Conservation (phyloP, 192 early-diverging fungal species). For the Phycomyces blakesleeanus region DNA sequence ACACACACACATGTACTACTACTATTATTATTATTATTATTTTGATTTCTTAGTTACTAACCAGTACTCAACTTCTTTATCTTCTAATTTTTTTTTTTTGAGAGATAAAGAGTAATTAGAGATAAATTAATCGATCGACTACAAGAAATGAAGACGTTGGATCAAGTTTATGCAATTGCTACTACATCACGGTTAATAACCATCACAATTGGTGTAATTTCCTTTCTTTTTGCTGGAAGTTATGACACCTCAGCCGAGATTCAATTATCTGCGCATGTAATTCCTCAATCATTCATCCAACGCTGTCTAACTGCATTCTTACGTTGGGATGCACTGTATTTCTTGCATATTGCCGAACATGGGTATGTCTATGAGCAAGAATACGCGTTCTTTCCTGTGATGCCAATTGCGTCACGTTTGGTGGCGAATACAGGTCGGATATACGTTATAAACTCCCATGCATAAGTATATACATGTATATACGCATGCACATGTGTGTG, state of each 20-base stretch:
- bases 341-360: conserved; percentile 68
- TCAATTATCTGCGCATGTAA: neutral
- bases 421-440: conserved; percentile 43
- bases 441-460: too few relatives aligned
- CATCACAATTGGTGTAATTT: neutral
- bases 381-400: conserved; percentile 83
- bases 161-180: conserved; percentile 13
- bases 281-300: neutral
- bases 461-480: too few relatives aligned
- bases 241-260: conserved; percentile 20
- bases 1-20: too few relatives aligned
- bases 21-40: too few relatives aligned
- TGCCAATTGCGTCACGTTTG: conserved; percentile 62
- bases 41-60: too few relatives aligned
- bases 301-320: conserved; percentile 49
- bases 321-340: conserved; percentile 91
- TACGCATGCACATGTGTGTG: too few relatives aligned
- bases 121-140: too few relatives aligned
- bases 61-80: too few relatives aligned
- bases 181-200: conserved; percentile 5
- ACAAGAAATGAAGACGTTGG: conserved; percentile 2
- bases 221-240: conserved; percentile 11
- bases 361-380: conserved; percentile 87
- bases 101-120: too few relatives aligned
- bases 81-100: too few relatives aligned